These are phyloP conservation scores for Cucurbita argyrosperma DNA, from an alignment of 306 rosid genomes.

Conservation along the genomic window DNA sequence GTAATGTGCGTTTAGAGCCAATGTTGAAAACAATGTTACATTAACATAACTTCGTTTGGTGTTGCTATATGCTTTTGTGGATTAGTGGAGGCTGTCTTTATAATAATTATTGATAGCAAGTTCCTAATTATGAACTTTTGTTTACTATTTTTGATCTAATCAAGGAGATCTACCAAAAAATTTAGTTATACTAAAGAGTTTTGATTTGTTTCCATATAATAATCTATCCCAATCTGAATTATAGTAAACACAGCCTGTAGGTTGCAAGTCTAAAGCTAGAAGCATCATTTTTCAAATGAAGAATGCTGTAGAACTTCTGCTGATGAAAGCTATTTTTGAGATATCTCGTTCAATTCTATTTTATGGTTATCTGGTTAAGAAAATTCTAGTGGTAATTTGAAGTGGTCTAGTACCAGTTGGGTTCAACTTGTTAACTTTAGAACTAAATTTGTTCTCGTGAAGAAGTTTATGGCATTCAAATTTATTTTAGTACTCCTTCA, in stretches of 20 bases:
- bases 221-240: not conserved
- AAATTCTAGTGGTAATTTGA: not conserved
- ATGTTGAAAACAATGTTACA: not conserved
- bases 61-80: not conserved
- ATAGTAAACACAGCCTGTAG: not conserved
- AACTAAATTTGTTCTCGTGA: not conserved
- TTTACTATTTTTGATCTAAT: not conserved
- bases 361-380: not conserved
- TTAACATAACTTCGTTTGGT: not conserved
- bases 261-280: not conserved
- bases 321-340: not conserved
- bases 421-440: not conserved
- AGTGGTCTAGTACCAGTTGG: not conserved
- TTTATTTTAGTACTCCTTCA: not conserved
- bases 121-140: not conserved
- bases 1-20: not conserved
- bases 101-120: not conserved
- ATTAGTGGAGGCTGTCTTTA: not conserved
- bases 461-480: not conserved
- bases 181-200: not conserved
- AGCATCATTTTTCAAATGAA: not conserved
- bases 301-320: not conserved
- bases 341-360: not conserved
- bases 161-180: not conserved
- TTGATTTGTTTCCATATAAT: not conserved